A percentile compares a stretch with the other conserved stretches of the same genome.
phyloP scores from a whole-genome alignment of 768 basidiomycete species.

The Hydnum rufescens region DNA sequence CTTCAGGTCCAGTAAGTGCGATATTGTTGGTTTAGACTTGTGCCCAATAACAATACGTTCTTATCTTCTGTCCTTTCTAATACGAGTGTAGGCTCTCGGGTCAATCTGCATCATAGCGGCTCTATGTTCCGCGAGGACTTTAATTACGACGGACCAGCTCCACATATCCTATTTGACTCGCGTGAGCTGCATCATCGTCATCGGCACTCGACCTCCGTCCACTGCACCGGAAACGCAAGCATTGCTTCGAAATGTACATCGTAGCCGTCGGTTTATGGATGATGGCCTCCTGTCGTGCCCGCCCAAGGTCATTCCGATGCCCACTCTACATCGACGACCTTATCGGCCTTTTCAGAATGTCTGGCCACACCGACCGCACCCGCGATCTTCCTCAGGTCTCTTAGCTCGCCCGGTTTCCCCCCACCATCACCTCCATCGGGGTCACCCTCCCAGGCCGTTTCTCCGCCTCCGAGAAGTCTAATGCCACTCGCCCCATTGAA shows the following conservation, averaged over 20 bases:
- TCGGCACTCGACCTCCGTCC: not conserved
- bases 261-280: not conserved
- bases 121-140: conserved; percentile 2
- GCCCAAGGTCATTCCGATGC: conserved; percentile 61
- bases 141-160: not conserved
- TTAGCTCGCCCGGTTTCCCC: conserved; percentile 48
- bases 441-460: not conserved
- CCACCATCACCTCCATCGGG: no score
- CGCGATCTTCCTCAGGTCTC: conserved; percentile 62
- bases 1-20: not conserved
- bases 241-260: not conserved
- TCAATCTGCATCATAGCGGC: not conserved
- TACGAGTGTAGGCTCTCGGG: not conserved
- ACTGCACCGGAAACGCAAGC: not conserved
- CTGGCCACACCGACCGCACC: not conserved
- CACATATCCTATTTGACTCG: not conserved
- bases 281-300: conserved; percentile 21
- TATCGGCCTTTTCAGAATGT: not conserved
- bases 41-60: not conserved
- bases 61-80: not conserved
- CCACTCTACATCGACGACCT: conserved; percentile 41
- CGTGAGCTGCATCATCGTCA: not conserved
- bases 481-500: no score
- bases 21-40: not conserved
- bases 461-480: no score